Percentiles rank a stretch among this genome's conserved stretches.
Conservation (phyloP, 2,329 filamentous ascomycete genomes). For the Biscogniauxia mediterranea region DNA sequence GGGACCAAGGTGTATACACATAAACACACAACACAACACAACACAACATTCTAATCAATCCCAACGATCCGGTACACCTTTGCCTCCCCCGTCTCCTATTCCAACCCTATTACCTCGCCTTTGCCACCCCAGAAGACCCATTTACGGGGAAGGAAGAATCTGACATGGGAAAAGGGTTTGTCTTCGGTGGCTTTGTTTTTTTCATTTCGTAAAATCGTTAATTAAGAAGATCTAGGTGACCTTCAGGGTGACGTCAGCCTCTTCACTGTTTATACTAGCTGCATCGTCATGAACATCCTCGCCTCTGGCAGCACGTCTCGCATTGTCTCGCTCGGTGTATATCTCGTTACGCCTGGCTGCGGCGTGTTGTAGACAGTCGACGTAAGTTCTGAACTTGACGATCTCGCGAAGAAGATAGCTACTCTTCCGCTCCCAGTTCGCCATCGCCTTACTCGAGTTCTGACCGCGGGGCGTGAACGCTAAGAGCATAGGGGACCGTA, state of each 20-base stretch:
- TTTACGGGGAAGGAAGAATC: neutral
- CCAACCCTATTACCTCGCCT: neutral
- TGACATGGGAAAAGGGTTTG: neutral
- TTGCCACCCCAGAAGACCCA: neutral
- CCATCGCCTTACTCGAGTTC: constrained; percentile 81
- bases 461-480: constrained; percentile 83
- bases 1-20: too few relatives aligned
- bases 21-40: too few relatives aligned
- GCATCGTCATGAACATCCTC: constrained; percentile 42
- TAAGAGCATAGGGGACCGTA: constrained; percentile 82
- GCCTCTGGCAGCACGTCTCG: constrained; percentile 48
- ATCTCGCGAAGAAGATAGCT: constrained; percentile 89
- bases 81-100: too few relatives aligned
- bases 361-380: constrained; percentile 77
- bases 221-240: constrained; percentile 9
- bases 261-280: constrained; percentile 12
- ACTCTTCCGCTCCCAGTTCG: constrained; percentile 96
- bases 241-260: constrained; percentile 18
- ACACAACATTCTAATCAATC: too few relatives aligned
- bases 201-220: constrained; percentile 1
- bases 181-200: neutral
- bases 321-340: constrained; percentile 58
- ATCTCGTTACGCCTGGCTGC: constrained; percentile 69
- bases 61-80: too few relatives aligned
- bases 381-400: constrained; percentile 94